Percentiles rank a stretch among this genome's conserved stretches.
Evolutionary conservation across 129 eudicot species (phyloP).

Genomic region (Escallonia herrerae): DNA sequence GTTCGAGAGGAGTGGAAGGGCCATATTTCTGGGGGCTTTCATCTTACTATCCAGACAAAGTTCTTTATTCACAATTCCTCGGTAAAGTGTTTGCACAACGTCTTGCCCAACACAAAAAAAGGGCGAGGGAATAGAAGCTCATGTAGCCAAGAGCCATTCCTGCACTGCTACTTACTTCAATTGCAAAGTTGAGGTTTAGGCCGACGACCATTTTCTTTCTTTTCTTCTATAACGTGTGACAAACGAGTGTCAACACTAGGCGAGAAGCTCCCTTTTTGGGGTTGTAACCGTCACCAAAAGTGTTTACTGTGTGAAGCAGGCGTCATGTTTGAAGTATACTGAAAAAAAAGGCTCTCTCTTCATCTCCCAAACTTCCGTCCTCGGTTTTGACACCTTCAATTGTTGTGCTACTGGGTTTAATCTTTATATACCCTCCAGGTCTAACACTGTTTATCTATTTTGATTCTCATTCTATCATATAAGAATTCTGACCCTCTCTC

Average conservation of each 20-base stretch:
- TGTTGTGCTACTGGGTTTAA: background rate
- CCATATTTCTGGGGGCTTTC: background rate
- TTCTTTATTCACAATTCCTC: too few species aligned
- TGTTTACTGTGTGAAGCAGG: background rate
- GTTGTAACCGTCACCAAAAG: background rate
- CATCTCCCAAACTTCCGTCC: background rate
- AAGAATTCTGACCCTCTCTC: slow-evolving; percentile 2
- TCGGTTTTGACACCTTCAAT: background rate
- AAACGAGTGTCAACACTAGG: too few species aligned
- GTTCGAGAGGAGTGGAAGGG: background rate
- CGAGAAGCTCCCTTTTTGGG: background rate
- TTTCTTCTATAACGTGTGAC: too few species aligned
- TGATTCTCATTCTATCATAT: slow-evolving; percentile 13
- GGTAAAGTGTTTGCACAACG: too few species aligned
- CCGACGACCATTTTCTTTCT: too few species aligned
- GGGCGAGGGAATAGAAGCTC: background rate
- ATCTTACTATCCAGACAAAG: background rate
- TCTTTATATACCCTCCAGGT: background rate
- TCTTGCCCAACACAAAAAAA: background rate
- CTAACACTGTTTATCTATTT: slow-evolving; percentile 21
- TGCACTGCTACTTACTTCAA: background rate
- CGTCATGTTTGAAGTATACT: background rate
- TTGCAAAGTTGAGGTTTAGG: too few species aligned
- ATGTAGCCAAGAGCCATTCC: background rate
- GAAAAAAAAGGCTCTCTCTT: background rate